A percentile compares a stretch with the other conserved stretches of the same genome.
Evolutionary conservation across 495 filamentous ascomycete species (phyloP).

Genomic region (Penicillium atrosanguineum): DNA sequence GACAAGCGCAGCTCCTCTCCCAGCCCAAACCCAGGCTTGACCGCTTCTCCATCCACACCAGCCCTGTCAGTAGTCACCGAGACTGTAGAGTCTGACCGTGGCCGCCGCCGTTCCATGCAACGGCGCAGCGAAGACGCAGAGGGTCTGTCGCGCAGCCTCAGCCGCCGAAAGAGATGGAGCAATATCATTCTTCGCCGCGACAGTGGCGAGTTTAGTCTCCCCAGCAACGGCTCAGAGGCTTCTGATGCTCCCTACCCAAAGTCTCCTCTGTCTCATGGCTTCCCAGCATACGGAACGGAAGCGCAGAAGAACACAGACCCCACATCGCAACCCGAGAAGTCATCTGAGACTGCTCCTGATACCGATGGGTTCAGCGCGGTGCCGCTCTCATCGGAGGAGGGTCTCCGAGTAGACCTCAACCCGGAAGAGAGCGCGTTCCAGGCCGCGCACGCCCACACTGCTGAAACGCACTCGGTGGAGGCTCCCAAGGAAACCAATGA

Average conservation of each 20-base stretch:
- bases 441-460: not conserved
- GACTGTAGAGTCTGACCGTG: constrained; percentile 29
- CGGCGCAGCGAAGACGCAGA: constrained; percentile 29
- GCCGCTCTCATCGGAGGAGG: constrained; percentile 15
- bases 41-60: constrained; percentile 30
- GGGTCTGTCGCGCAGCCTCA: constrained; percentile 37
- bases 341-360: constrained; percentile 2
- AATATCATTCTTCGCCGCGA: constrained; percentile 42
- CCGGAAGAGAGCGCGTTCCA: not conserved
- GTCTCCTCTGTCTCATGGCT: constrained; percentile 38
- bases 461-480: not conserved
- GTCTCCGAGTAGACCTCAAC: constrained; percentile 11
- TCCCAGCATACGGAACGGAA: constrained; percentile 18
- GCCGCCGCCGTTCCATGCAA: constrained; percentile 33
- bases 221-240: constrained; percentile 5
- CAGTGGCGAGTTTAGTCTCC: constrained; percentile 28
- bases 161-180: constrained; percentile 46
- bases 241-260: constrained; percentile 28
- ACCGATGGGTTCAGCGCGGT: constrained; percentile 23
- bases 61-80: constrained; percentile 30
- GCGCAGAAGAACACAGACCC: not conserved
- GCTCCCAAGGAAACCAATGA: not conserved
- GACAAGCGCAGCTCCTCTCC: constrained; percentile 37
- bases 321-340: not conserved
- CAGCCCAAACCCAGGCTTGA: constrained; percentile 13